Conservation (phyloP, 208 protist genomes). For the Wallacemonas rigidus region DNA sequence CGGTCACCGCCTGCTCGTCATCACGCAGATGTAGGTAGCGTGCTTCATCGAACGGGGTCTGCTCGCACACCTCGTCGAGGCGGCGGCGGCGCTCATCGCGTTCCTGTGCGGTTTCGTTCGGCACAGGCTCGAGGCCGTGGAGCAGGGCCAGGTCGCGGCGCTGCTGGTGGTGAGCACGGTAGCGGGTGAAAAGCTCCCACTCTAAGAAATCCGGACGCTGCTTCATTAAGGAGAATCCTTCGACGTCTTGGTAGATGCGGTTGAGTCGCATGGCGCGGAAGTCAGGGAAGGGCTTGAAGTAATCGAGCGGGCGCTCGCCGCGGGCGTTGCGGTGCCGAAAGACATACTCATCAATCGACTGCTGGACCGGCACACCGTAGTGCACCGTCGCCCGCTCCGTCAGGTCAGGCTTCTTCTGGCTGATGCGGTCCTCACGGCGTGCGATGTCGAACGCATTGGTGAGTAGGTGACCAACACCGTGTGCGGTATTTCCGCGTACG, state of each 20-base stretch:
- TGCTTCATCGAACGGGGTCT: conserved; percentile 75
- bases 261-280: conserved; percentile 77
- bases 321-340: conserved; percentile 81
- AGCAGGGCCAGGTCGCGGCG: conserved; percentile 76
- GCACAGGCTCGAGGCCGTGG: conserved; percentile 84
- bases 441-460: conserved; percentile 83
- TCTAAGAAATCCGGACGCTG: conserved; percentile 83
- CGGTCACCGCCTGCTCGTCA: conserved; percentile 68
- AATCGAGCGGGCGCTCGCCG: conserved; percentile 84
- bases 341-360: conserved; percentile 85
- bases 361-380: conserved; percentile 77
- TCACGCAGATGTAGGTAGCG: conserved; percentile 40
- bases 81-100: conserved; percentile 59
- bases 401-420: conserved; percentile 68
- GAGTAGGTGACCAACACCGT: conserved; percentile 81
- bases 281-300: conserved; percentile 87
- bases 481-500: conserved; percentile 49
- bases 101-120: conserved; percentile 85
- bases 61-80: conserved; percentile 85
- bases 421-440: conserved; percentile 72
- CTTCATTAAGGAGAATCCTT: conserved; percentile 87
- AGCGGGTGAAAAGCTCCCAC: conserved; percentile 91
- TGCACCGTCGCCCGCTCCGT: conserved; percentile 77
- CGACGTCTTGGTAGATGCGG: conserved; percentile 82
- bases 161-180: conserved; percentile 89